These are phyloP conservation scores for Fraxinus nigra DNA, from an alignment of 305 asterid genomes.

Conservation along the genomic window DNA sequence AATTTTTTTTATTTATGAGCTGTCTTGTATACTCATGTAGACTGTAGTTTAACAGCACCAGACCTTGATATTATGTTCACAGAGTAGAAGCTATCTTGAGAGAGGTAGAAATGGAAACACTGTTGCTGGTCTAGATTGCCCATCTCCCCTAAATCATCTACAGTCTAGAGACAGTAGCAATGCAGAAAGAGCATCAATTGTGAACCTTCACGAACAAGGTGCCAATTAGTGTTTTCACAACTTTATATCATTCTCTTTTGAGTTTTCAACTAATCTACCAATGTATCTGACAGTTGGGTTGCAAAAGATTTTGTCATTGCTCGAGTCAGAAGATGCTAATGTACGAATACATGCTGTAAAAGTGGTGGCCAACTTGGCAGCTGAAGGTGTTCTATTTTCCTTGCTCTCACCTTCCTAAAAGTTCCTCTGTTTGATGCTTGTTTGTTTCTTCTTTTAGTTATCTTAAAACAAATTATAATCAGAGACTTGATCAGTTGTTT, in stretches of 20 bases:
- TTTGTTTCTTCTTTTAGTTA: not conserved
- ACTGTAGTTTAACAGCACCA: not conserved
- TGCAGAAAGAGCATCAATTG: conserved; percentile 76
- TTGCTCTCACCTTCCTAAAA: conserved; percentile 13
- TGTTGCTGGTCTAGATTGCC: conserved; percentile 51
- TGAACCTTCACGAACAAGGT: conserved; percentile 98
- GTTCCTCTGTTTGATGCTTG: not conserved
- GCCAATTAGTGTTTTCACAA: conserved; percentile 21
- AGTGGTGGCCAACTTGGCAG: conserved; percentile 98
- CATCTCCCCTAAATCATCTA: conserved; percentile 55
- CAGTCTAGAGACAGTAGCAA: conserved; percentile 56
- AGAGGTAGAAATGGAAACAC: conserved; percentile 55
- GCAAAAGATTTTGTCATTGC: conserved; percentile 89
- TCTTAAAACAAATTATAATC: not conserved
- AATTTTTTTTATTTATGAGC: not conserved
- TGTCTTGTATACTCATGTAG: not conserved
- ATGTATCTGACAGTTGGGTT: conserved; percentile 68
- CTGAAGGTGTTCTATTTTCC: conserved; percentile 69
- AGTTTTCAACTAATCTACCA: conserved; percentile 20
- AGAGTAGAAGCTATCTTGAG: conserved; percentile 64
- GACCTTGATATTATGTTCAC: conserved; percentile 17
- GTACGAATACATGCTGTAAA: conserved; percentile 98
- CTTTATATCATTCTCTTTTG: conserved; percentile 10
- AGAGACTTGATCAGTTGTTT: conserved; percentile 2
- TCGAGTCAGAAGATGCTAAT: conserved; percentile 86